Conservation (phyloP, 2,329 filamentous ascomycete genomes). For the Fusarium dlaminii region DNA sequence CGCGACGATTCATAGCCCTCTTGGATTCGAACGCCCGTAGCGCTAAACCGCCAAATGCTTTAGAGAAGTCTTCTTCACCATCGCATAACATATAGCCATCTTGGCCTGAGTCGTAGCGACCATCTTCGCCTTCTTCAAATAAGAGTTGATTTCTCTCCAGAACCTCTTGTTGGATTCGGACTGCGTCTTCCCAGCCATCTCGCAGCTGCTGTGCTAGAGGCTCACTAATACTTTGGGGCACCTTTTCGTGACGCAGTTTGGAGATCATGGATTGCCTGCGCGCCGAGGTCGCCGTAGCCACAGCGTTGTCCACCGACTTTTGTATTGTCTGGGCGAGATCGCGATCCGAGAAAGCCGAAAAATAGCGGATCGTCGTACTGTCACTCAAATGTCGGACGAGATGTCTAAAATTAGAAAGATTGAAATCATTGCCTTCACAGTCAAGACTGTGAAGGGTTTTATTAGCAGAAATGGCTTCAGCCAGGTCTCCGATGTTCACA, state of each 20-base stretch:
- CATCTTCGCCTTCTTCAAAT: conserved; percentile 43
- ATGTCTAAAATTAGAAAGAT: conserved; percentile 60
- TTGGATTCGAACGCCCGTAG: conserved; percentile 44
- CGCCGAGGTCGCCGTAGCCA: conserved; percentile 38
- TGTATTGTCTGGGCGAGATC: conserved; percentile 50
- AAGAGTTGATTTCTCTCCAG: conserved; percentile 49
- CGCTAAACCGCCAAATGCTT: conserved; percentile 52
- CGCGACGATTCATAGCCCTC: conserved; percentile 35
- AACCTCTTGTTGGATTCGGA: conserved; percentile 47
- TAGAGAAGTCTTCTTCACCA: conserved; percentile 44
- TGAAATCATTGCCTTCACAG: conserved; percentile 65
- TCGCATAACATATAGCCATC: conserved; percentile 26
- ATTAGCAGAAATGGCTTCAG: conserved; percentile 60
- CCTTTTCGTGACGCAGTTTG: conserved; percentile 47
- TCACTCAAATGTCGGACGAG: conserved; percentile 55
- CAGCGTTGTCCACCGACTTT: conserved; percentile 46
- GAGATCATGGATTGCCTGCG: conserved; percentile 50
- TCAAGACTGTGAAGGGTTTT: conserved; percentile 61
- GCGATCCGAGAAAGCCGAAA: conserved; percentile 52
- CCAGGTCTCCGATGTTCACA: conserved; percentile 63
- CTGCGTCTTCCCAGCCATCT: conserved; percentile 52
- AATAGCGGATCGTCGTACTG: conserved; percentile 56
- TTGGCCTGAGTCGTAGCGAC: conserved; percentile 26
- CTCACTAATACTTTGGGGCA: conserved; percentile 42
- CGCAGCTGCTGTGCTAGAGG: conserved; percentile 50